Percentiles rank a stretch among this genome's conserved stretches.
These are phyloP conservation scores for Geoglossum glabrum DNA, from an alignment of 495 filamentous ascomycete genomes.

Conservation along the genomic window DNA sequence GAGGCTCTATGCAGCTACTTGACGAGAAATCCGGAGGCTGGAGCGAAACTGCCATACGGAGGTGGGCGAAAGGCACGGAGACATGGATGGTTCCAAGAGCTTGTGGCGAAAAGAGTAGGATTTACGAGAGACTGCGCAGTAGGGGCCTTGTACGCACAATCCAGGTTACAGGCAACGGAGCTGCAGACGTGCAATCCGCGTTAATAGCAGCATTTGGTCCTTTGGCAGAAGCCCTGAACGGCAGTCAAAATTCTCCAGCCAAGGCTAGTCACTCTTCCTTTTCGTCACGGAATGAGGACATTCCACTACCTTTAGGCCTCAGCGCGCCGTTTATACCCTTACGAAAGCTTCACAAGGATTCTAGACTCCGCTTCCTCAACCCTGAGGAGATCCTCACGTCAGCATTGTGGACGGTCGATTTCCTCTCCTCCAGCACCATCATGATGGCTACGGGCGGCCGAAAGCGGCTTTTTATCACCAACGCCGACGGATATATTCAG, in stretches of 20 bases:
- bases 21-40: constrained; percentile 11
- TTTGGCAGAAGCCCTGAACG: constrained; percentile 22
- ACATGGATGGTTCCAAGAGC: constrained; percentile 38
- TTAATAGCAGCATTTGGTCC: constrained; percentile 36
- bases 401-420: constrained; percentile 44
- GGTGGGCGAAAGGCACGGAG: constrained; percentile 19
- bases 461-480: constrained; percentile 44
- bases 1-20: neutral
- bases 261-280: neutral
- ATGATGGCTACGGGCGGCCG: constrained; percentile 35
- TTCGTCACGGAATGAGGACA: neutral
- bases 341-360: constrained; percentile 48
- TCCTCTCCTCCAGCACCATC: constrained; percentile 38
- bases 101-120: constrained; percentile 29
- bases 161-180: constrained; percentile 32
- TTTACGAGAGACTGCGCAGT: constrained; percentile 41
- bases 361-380: constrained; percentile 40
- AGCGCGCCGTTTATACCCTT: constrained; percentile 42
- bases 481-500: constrained; percentile 44
- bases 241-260: neutral
- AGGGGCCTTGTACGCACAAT: constrained; percentile 44
- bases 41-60: constrained; percentile 21
- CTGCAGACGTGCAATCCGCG: constrained; percentile 37
- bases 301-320: constrained; percentile 14
- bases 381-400: constrained; percentile 45